Percentiles rank a stretch among this genome's conserved stretches.
Conservation (phyloP, 1,284 basidiomycete species). For the Trametes polyzona region DNA sequence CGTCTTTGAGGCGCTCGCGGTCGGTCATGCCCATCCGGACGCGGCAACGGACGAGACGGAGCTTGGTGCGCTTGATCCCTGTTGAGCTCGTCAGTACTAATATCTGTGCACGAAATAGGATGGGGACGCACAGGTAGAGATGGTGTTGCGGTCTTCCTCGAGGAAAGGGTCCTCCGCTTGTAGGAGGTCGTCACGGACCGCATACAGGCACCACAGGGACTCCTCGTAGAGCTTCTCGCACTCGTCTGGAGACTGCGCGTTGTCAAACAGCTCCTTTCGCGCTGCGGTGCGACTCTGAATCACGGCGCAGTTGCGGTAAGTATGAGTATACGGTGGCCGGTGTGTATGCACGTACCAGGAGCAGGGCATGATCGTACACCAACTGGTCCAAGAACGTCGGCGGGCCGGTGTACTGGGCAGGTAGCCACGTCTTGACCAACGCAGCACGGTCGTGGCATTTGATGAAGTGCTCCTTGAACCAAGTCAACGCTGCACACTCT, state of each 20-base stretch:
- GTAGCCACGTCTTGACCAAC: slow-evolving; percentile 82
- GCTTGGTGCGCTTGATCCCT: slow-evolving; percentile 86
- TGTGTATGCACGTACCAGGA: slow-evolving; percentile 57
- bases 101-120: neutral
- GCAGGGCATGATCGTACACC: slow-evolving; percentile 79
- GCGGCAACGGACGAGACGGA: slow-evolving; percentile 71
- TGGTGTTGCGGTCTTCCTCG: slow-evolving; percentile 83
- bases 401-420: slow-evolving; percentile 70
- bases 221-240: slow-evolving; percentile 96
- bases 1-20: slow-evolving; percentile 69
- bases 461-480: slow-evolving; percentile 80
- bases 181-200: slow-evolving; percentile 88
- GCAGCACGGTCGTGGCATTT: slow-evolving; percentile 78
- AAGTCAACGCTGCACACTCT: slow-evolving; percentile 57
- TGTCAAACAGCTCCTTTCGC: slow-evolving; percentile 86
- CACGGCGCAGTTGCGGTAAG: slow-evolving; percentile 29
- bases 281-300: slow-evolving; percentile 89
- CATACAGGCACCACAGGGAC: slow-evolving; percentile 90
- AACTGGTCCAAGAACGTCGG: slow-evolving; percentile 80
- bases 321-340: too few species aligned
- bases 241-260: slow-evolving; percentile 74
- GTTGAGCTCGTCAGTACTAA: neutral
- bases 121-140: slow-evolving; percentile 70
- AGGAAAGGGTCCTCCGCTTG: slow-evolving; percentile 82
- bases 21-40: slow-evolving; percentile 74